Evolutionary conservation across 108 stramenopile species (phyloP).

Genomic region (Discostella pseudostelligera): DNA sequence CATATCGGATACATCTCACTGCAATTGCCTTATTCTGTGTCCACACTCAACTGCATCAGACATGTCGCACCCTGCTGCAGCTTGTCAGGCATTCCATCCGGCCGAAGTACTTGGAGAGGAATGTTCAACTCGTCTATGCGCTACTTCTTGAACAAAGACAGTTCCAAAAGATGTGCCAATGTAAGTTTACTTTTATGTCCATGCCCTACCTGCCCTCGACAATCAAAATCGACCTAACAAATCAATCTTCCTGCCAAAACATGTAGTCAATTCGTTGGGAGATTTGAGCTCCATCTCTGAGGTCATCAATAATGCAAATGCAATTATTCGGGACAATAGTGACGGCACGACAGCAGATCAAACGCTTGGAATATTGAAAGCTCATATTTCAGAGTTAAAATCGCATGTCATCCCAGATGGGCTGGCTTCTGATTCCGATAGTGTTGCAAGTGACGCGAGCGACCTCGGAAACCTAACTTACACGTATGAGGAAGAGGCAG

Average conservation of each 20-base stretch:
- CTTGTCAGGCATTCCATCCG: slow-evolving; percentile 62
- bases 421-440: slow-evolving; percentile 18
- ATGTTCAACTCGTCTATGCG: slow-evolving; percentile 75
- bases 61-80: slow-evolving; percentile 57
- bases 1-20: neutral
- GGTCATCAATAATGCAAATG: slow-evolving; percentile 44
- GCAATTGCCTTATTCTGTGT: too few relatives aligned
- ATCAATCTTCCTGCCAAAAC: neutral
- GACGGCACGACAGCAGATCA: slow-evolving; percentile 54
- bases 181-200: slow-evolving; percentile 34
- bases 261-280: slow-evolving; percentile 32
- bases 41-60: slow-evolving; percentile 6
- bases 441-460: too few relatives aligned
- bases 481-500: too few relatives aligned
- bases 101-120: slow-evolving; percentile 59
- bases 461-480: too few relatives aligned
- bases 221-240: neutral
- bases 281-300: slow-evolving; percentile 39
- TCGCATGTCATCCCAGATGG: slow-evolving; percentile 6
- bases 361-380: slow-evolving; percentile 53
- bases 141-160: slow-evolving; percentile 72
- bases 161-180: slow-evolving; percentile 45
- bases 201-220: neutral
- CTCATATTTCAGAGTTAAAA: slow-evolving; percentile 37
- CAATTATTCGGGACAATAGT: slow-evolving; percentile 51